Evolutionary conservation across 257 asterid species (phyloP), one percentile per base, ranked within the genome.

Genomic region (Petunia axillaris): DNA sequence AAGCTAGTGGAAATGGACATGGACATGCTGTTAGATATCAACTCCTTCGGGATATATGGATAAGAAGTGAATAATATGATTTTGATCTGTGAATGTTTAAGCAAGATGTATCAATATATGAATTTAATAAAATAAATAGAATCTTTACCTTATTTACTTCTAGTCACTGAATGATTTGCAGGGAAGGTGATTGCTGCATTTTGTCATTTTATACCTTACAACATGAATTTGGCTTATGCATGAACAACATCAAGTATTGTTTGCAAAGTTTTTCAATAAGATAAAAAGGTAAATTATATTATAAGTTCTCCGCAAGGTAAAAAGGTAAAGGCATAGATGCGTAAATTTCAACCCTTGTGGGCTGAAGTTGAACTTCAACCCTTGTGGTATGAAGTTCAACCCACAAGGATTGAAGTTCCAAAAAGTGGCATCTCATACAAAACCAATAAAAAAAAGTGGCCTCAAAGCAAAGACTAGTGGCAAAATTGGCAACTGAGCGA

Each of bases 11-110:
- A 75, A 89, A 89, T 78, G 89, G 93, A 35, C 89, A 89, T 2
- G 77, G 87, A 63, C 85, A 88, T 71, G 90, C 87, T 82, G 79
- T 91, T 15, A 85, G 98, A 44, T 93, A 90, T 84, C 89, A 88
- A 81, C 89, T 95, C 75, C 95, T 95, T 16, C 75, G 91, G 25
- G 94, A 90, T 67, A 85, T 90, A 44, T 90, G 96, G 98, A 80
- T 79, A 48, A 85, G 82, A 48, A 82, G 80, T 62, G 89, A 85
- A 77, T 77, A 82, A 77, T 64, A 73, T 73, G 16, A 73, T 73
- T 73, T 73, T 73, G 1, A 50, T 38, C 62, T 73, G 46, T 73
- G 8, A 1, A n/a, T 43, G 75, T 64, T 50, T 65, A 65, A 64
- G 50, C 73, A 64, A 37, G 16, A 64, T 6, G 15, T n/a, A 35